phyloP scores from a whole-genome alignment of 345 rosid genomes.

The Firmiana major region DNA sequence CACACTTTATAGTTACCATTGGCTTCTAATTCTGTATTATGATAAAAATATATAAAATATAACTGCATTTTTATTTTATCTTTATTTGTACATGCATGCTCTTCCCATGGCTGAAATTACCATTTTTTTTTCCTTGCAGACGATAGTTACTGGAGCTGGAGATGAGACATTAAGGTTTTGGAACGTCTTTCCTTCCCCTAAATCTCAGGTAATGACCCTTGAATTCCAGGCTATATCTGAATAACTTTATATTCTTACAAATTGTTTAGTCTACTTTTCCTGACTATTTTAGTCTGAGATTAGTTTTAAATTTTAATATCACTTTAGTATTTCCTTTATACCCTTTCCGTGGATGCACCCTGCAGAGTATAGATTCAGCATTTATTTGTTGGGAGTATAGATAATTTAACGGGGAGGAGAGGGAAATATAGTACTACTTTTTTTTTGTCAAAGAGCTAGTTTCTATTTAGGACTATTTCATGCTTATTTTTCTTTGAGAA shows the following conservation, averaged over 20 bases:
- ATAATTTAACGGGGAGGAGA: too few relatives aligned
- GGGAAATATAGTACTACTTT: too few relatives aligned
- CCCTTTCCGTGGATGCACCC: neutral
- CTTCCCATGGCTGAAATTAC: neutral
- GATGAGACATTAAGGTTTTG: conserved; percentile 94
- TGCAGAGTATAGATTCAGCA: neutral
- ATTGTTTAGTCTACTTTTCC: neutral
- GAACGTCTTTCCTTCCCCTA: conserved; percentile 93
- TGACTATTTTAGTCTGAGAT: neutral
- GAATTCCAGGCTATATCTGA: too few relatives aligned
- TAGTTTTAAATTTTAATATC: neutral
- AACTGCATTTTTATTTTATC: neutral
- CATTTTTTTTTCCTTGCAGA: conserved; percentile 36
- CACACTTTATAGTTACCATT: neutral
- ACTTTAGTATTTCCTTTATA: too few relatives aligned
- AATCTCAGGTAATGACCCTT: conserved; percentile 58
- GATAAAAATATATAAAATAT: neutral
- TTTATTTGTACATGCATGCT: neutral
- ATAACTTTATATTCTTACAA: neutral
- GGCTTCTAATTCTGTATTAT: too few relatives aligned
- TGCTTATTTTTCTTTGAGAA: neutral
- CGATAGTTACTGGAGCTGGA: conserved; percentile 97
- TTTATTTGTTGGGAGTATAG: too few relatives aligned
- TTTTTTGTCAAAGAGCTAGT: too few relatives aligned
- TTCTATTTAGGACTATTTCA: neutral